Percentiles rank a stretch among this genome's conserved stretches.
phyloP scores from a whole-genome alignment of 805 yeast species.

The Ogataea polymorpha region DNA sequence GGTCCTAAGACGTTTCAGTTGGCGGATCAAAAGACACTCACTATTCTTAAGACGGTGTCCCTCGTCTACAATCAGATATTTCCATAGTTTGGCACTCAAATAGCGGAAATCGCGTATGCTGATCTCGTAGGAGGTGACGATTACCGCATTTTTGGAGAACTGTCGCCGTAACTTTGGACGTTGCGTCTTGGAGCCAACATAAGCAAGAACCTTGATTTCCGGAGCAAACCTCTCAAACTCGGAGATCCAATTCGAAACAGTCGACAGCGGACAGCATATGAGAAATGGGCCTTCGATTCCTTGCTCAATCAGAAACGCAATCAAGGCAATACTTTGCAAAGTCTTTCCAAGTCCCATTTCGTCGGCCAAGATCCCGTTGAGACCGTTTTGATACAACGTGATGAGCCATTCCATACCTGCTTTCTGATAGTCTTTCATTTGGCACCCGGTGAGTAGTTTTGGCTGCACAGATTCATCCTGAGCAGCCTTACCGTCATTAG shows the following conservation, averaged over 20 bases:
- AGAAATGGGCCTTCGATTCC: constrained; percentile 77
- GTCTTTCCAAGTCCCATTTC: constrained; percentile 99
- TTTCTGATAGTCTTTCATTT: constrained; percentile 77
- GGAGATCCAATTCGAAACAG: constrained; percentile 78
- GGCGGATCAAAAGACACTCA: constrained; percentile 69
- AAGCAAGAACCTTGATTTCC: constrained; percentile 53
- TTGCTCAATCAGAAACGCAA: constrained; percentile 73
- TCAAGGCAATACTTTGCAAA: constrained; percentile 76
- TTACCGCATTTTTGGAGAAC: constrained; percentile 41
- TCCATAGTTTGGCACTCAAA: constrained; percentile 62
- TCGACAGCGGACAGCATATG: constrained; percentile 78
- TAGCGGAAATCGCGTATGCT: constrained; percentile 63
- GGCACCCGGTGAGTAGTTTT: constrained; percentile 49
- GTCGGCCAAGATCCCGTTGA: constrained; percentile 93
- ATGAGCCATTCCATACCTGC: constrained; percentile 91
- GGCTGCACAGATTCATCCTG: constrained; percentile 45
- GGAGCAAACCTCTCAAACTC: constrained; percentile 81
- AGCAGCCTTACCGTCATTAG: constrained; percentile 14
- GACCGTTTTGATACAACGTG: constrained; percentile 86
- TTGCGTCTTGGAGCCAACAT: constrained; percentile 60
- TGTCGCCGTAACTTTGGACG: constrained; percentile 44
- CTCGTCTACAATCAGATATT: constrained; percentile 86
- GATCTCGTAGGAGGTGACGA: constrained; percentile 81
- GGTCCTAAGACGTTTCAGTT: constrained; percentile 63
- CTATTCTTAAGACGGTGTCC: constrained; percentile 91